Percentiles rank a stretch among this genome's conserved stretches.
Evolutionary conservation across 164 flowering plant species (phyloP).

Genomic region (Vitis vinifera): DNA sequence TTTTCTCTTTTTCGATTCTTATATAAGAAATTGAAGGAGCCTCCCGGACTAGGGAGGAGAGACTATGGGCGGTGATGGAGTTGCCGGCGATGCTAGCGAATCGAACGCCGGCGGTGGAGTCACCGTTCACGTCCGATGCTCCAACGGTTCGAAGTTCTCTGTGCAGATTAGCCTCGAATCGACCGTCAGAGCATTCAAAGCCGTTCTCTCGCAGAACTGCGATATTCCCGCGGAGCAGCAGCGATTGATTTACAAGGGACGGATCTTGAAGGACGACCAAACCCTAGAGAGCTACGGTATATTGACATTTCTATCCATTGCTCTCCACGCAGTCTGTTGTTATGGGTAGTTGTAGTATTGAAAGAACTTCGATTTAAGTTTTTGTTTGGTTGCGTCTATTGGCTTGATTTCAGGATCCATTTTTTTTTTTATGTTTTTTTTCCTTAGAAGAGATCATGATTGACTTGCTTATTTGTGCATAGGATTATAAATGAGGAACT

Average conservation of each 20-base stretch:
- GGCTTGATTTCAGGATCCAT: too few relatives aligned
- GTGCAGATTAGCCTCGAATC: constrained; percentile 42
- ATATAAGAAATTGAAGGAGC: not conserved
- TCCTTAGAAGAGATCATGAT: too few relatives aligned
- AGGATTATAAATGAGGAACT: too few relatives aligned
- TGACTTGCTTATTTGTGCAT: too few relatives aligned
- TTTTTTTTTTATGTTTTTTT: too few relatives aligned
- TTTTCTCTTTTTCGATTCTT: not conserved
- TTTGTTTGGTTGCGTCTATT: too few relatives aligned
- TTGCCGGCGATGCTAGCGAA: constrained; percentile 10
- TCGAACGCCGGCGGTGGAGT: constrained; percentile 31
- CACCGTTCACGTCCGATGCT: constrained; percentile 49
- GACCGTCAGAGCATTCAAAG: constrained; percentile 47
- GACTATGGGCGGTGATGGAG: constrained; percentile 13
- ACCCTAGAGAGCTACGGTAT: constrained; percentile 62
- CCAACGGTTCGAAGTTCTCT: constrained; percentile 59
- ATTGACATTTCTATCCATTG: not conserved
- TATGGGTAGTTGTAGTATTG: too few relatives aligned
- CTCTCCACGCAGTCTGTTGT: too few relatives aligned
- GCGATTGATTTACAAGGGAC: constrained; percentile 73
- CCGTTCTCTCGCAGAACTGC: constrained; percentile 33
- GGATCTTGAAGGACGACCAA: constrained; percentile 72
- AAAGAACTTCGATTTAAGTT: too few relatives aligned
- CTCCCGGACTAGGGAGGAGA: constrained; percentile 4
- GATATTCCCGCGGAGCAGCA: constrained; percentile 61